Conservation (phyloP, 1,284 basidiomycete genomes). For the Leccinum proximum region DNA sequence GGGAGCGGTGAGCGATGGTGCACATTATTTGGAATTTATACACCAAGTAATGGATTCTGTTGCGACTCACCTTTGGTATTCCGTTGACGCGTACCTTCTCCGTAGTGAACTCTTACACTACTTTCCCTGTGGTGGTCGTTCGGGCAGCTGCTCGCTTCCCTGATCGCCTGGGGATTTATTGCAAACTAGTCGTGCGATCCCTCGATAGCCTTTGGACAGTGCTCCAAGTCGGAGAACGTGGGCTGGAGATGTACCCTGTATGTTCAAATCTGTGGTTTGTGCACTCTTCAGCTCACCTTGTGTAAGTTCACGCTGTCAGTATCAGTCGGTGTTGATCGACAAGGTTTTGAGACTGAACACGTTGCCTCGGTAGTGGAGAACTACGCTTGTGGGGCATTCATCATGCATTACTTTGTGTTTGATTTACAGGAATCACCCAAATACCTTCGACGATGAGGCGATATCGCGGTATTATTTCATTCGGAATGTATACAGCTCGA, state of each 20-base stretch:
- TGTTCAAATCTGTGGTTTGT: slow-evolving; percentile 5
- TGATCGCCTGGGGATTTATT: slow-evolving; percentile 51
- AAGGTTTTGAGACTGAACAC: slow-evolving; percentile 4
- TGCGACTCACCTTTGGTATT: background rate
- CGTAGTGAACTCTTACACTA: slow-evolving; percentile 61
- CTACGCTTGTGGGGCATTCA: slow-evolving; percentile 44
- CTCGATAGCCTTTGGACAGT: slow-evolving; percentile 31
- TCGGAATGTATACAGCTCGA: background rate
- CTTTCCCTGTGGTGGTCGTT: slow-evolving; percentile 66
- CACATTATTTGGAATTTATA: slow-evolving; percentile 54
- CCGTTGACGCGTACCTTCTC: slow-evolving; percentile 7
- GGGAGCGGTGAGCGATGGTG: slow-evolving; percentile 52
- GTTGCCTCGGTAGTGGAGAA: slow-evolving; percentile 33
- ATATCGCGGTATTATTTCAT: slow-evolving; percentile 37
- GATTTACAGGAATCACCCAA: slow-evolving; percentile 58
- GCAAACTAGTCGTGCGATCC: slow-evolving; percentile 44
- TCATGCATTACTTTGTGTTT: slow-evolving; percentile 43
- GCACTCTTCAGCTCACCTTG: slow-evolving; percentile 3
- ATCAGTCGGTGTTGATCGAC: slow-evolving; percentile 2
- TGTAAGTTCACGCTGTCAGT: slow-evolving; percentile 39
- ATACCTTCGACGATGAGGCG: slow-evolving; percentile 55
- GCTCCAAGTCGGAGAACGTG: slow-evolving; percentile 46
- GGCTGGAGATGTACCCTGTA: slow-evolving; percentile 65
- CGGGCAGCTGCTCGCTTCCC: slow-evolving; percentile 51
- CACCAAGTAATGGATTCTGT: slow-evolving; percentile 37